A percentile compares a stretch with the other conserved stretches of the same genome.
phyloP scores from a whole-genome alignment of 305 asterid genomes.

The Fraxinus latifolia region DNA sequence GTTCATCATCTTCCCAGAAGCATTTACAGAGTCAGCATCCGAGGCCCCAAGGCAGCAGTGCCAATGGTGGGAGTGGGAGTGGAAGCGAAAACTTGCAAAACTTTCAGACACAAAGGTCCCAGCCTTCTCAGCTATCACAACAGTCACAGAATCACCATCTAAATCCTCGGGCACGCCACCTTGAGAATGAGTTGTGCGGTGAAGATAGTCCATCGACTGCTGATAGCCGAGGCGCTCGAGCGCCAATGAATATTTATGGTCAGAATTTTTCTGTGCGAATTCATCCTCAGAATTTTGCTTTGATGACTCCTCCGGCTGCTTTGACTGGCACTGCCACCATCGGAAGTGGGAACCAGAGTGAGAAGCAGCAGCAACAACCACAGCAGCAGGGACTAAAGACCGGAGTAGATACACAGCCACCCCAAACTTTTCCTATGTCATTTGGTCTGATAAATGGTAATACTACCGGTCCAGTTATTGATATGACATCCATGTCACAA shows the following conservation, averaged over 20 bases:
- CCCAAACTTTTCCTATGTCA: slow-evolving; percentile 47
- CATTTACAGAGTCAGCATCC: slow-evolving; percentile 59
- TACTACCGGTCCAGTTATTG: slow-evolving; percentile 33
- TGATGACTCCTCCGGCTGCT: slow-evolving; percentile 59
- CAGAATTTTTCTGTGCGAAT: slow-evolving; percentile 65
- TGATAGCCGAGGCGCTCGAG: slow-evolving; percentile 59
- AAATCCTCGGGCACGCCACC: slow-evolving; percentile 39
- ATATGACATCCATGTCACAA: slow-evolving; percentile 40
- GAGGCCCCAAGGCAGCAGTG: slow-evolving; percentile 35
- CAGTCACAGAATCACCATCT: slow-evolving; percentile 50
- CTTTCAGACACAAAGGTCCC: slow-evolving; percentile 42
- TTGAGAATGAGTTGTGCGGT: slow-evolving; percentile 51
- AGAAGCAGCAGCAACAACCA: slow-evolving; percentile 33
- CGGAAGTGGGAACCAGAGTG: slow-evolving; percentile 30
- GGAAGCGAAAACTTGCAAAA: slow-evolving; percentile 47
- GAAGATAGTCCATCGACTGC: slow-evolving; percentile 64
- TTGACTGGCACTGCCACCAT: slow-evolving; percentile 29
- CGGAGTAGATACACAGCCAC: slow-evolving; percentile 42
- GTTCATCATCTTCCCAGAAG: slow-evolving; percentile 72
- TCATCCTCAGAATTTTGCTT: slow-evolving; percentile 62
- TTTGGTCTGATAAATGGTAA: slow-evolving; percentile 41
- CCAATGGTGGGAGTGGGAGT: slow-evolving; percentile 27
- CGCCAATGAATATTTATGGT: slow-evolving; percentile 57
- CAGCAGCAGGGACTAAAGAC: slow-evolving; percentile 44
- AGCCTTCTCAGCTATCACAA: slow-evolving; percentile 38